phyloP scores from a whole-genome alignment of 495 filamentous ascomycete genomes.

The Neurospora sp. region DNA sequence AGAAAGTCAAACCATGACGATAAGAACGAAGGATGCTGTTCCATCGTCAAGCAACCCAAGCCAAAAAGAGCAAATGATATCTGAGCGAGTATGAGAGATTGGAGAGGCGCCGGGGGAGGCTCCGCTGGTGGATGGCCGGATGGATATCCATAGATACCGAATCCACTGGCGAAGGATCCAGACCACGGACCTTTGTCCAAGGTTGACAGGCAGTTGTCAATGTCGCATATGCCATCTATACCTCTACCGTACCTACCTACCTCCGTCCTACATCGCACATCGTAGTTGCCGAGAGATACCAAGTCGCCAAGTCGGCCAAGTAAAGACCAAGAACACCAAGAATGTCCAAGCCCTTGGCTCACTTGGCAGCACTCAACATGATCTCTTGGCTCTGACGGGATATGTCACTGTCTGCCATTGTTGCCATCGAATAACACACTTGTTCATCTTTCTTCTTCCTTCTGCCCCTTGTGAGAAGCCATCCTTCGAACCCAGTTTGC shows the following conservation, averaged over 20 bases:
- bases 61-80: not conserved
- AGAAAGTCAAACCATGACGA: not conserved
- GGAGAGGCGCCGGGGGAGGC: not conserved
- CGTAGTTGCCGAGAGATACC: not conserved
- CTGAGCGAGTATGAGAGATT: not conserved
- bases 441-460: not conserved
- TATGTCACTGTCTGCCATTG: not conserved
- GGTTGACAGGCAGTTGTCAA: not conserved
- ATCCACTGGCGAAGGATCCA: not conserved
- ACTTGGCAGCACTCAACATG: not conserved
- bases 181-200: not conserved
- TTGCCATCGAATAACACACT: not conserved
- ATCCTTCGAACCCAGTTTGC: not conserved
- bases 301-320: not conserved
- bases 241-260: not conserved
- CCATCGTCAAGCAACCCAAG: not conserved
- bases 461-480: not conserved
- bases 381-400: not conserved
- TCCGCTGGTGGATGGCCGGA: not conserved
- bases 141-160: not conserved
- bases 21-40: not conserved
- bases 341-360: not conserved
- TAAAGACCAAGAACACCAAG: not conserved
- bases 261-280: not conserved
- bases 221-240: not conserved